These are phyloP conservation scores for Sclerotinia nivalis DNA, from an alignment of 2,329 filamentous ascomycete species.

Conservation along the genomic window DNA sequence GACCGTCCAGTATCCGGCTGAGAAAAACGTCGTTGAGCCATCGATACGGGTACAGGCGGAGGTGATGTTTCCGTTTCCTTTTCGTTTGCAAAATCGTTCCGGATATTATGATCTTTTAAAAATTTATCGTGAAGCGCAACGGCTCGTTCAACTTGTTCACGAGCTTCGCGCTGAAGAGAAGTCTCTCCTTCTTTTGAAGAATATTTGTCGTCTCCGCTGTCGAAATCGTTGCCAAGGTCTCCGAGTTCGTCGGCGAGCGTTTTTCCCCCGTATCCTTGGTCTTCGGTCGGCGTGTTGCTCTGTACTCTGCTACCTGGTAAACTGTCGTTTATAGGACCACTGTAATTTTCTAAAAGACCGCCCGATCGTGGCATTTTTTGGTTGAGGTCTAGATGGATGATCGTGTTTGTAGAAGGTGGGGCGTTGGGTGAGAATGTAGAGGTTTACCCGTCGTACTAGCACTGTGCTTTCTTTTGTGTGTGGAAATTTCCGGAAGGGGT, in stretches of 20 bases:
- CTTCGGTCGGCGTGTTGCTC: too few relatives aligned
- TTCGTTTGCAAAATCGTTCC: too few relatives aligned
- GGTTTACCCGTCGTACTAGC: neutral
- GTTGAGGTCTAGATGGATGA: neutral
- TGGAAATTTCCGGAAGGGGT: neutral
- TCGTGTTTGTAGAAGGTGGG: neutral
- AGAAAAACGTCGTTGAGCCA: neutral
- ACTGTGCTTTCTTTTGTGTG: neutral
- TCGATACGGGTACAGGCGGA: neutral
- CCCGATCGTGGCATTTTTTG: too few relatives aligned
- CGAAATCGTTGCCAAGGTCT: neutral
- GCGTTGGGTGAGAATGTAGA: neutral
- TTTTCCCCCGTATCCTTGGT: neutral
- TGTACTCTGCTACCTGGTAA: too few relatives aligned
- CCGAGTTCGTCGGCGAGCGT: neutral
- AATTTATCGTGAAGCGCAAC: neutral
- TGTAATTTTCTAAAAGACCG: too few relatives aligned
- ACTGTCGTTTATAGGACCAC: too few relatives aligned
- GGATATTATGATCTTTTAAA: neutral
- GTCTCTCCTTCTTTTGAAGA: neutral
- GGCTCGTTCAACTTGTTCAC: neutral
- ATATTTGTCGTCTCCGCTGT: fast-evolving
- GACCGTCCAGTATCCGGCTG: neutral
- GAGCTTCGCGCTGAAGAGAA: neutral
- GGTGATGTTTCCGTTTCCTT: neutral